Percentiles rank a stretch among this genome's conserved stretches.
phyloP scores from a whole-genome alignment of 352 stramenopile genomes.

The Pythium diclinum region DNA sequence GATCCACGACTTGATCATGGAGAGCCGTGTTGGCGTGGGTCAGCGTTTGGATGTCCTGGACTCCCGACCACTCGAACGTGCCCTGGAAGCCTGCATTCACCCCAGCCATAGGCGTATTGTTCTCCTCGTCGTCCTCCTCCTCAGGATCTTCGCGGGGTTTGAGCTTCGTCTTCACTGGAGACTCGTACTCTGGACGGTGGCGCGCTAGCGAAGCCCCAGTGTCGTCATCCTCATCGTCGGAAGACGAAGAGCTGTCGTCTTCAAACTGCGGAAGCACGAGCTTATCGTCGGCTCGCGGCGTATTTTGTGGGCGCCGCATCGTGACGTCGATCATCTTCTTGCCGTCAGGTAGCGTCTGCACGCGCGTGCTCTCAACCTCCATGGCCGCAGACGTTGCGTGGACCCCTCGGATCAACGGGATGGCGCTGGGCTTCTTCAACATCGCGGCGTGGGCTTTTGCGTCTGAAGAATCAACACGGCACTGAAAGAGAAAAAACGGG shows the following conservation, averaged over 20 bases:
- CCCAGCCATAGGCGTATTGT: neutral
- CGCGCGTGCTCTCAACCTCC: conserved; percentile 49
- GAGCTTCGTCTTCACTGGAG: conserved; percentile 2
- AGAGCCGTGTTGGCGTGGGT: conserved; percentile 57
- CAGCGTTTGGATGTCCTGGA: conserved; percentile 59
- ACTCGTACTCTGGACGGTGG: conserved; percentile 15
- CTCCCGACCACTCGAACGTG: conserved; percentile 46
- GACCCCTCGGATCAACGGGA: neutral
- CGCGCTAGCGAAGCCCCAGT: neutral
- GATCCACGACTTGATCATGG: conserved; percentile 37
- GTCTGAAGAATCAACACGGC: neutral
- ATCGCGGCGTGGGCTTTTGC: neutral
- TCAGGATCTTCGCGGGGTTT: conserved; percentile 13
- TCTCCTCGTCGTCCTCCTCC: conserved; percentile 26
- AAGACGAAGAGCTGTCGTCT: conserved; percentile 48
- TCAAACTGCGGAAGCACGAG: conserved; percentile 68
- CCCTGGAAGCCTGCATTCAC: conserved; percentile 17
- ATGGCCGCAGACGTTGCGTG: conserved; percentile 22
- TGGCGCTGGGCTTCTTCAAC: conserved; percentile 17
- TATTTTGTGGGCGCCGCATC: conserved; percentile 26
- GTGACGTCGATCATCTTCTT: conserved; percentile 61
- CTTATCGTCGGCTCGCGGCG: conserved; percentile 24
- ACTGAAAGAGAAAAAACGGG: neutral
- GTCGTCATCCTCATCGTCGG: conserved; percentile 25
- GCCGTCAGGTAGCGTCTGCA: conserved; percentile 38